These are phyloP conservation scores for Pittosporum tobira DNA, from an alignment of 129 eudicot species.

Conservation along the genomic window DNA sequence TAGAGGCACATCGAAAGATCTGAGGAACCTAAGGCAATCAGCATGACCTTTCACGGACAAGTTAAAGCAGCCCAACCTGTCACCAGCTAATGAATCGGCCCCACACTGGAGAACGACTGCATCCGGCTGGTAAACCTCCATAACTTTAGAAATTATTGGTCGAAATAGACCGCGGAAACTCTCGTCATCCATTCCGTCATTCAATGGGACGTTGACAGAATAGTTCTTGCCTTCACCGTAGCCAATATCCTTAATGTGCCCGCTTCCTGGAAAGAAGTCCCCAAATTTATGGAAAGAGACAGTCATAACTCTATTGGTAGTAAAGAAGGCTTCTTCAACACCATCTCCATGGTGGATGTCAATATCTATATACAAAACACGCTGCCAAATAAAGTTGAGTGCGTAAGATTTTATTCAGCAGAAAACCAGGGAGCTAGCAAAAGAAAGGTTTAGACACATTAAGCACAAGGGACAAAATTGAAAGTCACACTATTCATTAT, in stretches of 20 bases:
- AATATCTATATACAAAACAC: slow-evolving; percentile 77
- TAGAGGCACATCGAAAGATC: slow-evolving; percentile 80
- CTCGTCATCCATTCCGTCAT: slow-evolving; percentile 77
- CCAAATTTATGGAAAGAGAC: slow-evolving; percentile 92
- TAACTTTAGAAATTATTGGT: slow-evolving; percentile 72
- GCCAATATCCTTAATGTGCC: slow-evolving; percentile 83
- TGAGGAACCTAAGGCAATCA: slow-evolving; percentile 71
- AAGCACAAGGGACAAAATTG: not conserved
- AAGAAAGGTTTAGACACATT: not conserved
- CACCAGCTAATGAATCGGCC: slow-evolving; percentile 92
- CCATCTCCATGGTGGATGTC: slow-evolving; percentile 96
- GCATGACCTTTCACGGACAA: slow-evolving; percentile 95
- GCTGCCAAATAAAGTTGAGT: slow-evolving; percentile 35
- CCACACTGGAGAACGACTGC: slow-evolving; percentile 98
- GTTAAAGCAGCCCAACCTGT: slow-evolving; percentile 86
- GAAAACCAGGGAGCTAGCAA: not conserved
- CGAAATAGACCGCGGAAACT: slow-evolving; percentile 63
- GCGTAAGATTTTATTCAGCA: not conserved
- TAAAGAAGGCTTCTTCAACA: slow-evolving; percentile 89
- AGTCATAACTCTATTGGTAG: slow-evolving; percentile 91
- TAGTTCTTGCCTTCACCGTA: slow-evolving; percentile 62
- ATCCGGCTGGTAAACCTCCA: slow-evolving; percentile 90
- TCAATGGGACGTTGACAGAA: slow-evolving; percentile 78
- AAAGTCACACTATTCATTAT: not conserved
- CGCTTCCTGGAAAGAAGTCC: slow-evolving; percentile 88